Percentiles rank a stretch among this genome's conserved stretches.
phyloP scores from a whole-genome alignment of 495 filamentous ascomycete genomes.

The Staphylotrichum longicolle region DNA sequence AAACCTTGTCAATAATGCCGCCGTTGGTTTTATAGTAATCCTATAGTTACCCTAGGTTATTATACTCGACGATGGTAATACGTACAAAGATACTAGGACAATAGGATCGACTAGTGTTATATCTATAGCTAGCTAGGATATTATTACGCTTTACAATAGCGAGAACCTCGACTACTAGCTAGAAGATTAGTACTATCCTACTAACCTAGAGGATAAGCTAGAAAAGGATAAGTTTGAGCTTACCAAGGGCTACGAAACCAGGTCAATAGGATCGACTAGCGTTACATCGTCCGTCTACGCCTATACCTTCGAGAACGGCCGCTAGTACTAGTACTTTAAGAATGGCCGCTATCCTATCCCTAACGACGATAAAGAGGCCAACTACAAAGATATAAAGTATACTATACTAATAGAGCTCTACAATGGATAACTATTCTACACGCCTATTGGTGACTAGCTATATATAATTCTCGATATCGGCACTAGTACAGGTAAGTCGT shows the following conservation, averaged over 20 bases:
- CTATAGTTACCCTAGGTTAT: too few relatives aligned
- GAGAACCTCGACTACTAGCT: too few relatives aligned
- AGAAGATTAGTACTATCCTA: too few relatives aligned
- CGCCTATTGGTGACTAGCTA: constrained; percentile 43
- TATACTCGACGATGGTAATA: too few relatives aligned
- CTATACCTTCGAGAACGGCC: constrained; percentile 53
- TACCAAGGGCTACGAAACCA: constrained; percentile 33
- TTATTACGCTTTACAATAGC: too few relatives aligned
- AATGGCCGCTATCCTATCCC: constrained; percentile 56
- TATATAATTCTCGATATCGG: constrained; percentile 49
- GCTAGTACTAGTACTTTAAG: constrained; percentile 56
- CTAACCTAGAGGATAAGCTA: constrained; percentile 9
- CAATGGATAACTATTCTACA: constrained; percentile 44
- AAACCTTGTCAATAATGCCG: too few relatives aligned
- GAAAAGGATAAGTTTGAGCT: constrained; percentile 32
- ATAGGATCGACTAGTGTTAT: too few relatives aligned
- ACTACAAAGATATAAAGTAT: constrained; percentile 49
- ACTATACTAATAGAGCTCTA: constrained; percentile 36
- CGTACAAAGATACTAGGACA: too few relatives aligned
- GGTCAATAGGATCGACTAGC: constrained; percentile 34
- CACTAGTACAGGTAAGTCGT: constrained; percentile 51
- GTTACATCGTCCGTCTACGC: constrained; percentile 44
- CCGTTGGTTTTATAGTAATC: too few relatives aligned
- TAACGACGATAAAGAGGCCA: constrained; percentile 54
- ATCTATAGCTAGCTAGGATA: too few relatives aligned